These are phyloP conservation scores for Aureobasidium sp. DNA, from an alignment of 2,329 filamentous ascomycete genomes.

Conservation along the genomic window DNA sequence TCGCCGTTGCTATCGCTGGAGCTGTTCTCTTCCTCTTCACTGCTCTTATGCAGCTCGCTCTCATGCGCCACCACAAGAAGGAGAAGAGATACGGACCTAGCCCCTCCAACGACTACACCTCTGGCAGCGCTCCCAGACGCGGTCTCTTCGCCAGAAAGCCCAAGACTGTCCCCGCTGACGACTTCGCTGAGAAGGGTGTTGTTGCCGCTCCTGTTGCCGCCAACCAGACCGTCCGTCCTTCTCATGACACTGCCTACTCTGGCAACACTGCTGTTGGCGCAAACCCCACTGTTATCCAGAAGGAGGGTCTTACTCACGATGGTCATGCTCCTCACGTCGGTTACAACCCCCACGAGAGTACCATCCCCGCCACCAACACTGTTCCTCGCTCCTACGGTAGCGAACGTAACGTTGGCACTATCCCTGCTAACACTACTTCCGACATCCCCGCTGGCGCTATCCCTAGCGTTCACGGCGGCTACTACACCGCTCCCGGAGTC, in stretches of 20 bases:
- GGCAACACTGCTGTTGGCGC: slow-evolving; percentile 40
- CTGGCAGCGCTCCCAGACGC: slow-evolving; percentile 45
- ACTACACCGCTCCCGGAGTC: slow-evolving; percentile 37
- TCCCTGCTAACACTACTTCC: background rate
- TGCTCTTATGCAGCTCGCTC: slow-evolving; percentile 59
- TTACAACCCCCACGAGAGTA: slow-evolving; percentile 29
- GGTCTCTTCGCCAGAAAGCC: slow-evolving; percentile 37
- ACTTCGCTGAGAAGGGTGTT: slow-evolving; percentile 41
- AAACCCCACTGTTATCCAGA: slow-evolving; percentile 26
- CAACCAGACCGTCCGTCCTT: slow-evolving; percentile 34
- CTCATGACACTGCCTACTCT: slow-evolving; percentile 45
- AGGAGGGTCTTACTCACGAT: slow-evolving; percentile 18
- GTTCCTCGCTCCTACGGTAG: background rate
- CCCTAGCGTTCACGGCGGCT: slow-evolving; percentile 31
- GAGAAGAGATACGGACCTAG: slow-evolving; percentile 65
- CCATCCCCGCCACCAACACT: slow-evolving; percentile 21
- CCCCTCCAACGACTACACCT: slow-evolving; percentile 62
- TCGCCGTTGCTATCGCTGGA: slow-evolving; percentile 71
- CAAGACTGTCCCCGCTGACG: slow-evolving; percentile 21
- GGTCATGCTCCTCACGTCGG: slow-evolving; percentile 25
- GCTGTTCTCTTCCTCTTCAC: slow-evolving; percentile 71
- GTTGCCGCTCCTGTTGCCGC: slow-evolving; percentile 22
- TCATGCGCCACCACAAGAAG: slow-evolving; percentile 65
- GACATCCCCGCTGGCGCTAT: slow-evolving; percentile 21
- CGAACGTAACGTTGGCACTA: background rate